Evolutionary conservation across 2,329 filamentous ascomycete species (phyloP).

Genomic region (Botrytis medusae): DNA sequence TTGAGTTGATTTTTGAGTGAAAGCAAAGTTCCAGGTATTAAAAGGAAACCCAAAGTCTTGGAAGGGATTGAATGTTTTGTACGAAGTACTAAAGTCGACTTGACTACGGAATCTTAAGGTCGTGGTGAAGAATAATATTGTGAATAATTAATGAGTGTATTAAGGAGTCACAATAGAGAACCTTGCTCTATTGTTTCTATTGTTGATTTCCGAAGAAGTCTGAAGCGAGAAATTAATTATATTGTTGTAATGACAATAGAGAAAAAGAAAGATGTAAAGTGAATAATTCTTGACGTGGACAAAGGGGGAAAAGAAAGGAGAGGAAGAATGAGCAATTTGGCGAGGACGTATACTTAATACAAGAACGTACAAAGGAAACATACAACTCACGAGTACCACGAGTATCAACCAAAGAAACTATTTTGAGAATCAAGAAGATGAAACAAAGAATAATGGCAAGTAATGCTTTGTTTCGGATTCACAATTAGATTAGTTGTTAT

Average conservation of each 20-base stretch:
- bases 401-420: background rate
- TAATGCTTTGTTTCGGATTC: constrained; percentile 10
- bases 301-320: background rate
- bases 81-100: constrained; percentile 19
- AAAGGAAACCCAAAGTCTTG: constrained; percentile 3
- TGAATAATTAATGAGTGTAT: constrained; percentile 15
- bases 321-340: background rate
- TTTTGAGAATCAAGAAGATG: constrained; percentile 12
- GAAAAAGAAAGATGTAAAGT: background rate
- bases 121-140: background rate
- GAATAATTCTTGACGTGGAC: background rate
- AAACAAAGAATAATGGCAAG: background rate
- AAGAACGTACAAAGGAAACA: background rate
- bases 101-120: background rate
- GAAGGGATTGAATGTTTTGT: background rate
- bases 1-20: constrained; percentile 11
- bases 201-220: background rate
- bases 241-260: constrained; percentile 11
- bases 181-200: constrained; percentile 17
- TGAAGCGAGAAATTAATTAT: background rate
- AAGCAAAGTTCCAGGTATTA: constrained; percentile 3
- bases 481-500: background rate
- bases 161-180: constrained; percentile 19
- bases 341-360: constrained; percentile 7
- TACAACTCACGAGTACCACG: background rate